Base-by-base conservation (phyloP, 225 moss, liverwort and hornwort species). In the Bryum argenteum region DNA sequence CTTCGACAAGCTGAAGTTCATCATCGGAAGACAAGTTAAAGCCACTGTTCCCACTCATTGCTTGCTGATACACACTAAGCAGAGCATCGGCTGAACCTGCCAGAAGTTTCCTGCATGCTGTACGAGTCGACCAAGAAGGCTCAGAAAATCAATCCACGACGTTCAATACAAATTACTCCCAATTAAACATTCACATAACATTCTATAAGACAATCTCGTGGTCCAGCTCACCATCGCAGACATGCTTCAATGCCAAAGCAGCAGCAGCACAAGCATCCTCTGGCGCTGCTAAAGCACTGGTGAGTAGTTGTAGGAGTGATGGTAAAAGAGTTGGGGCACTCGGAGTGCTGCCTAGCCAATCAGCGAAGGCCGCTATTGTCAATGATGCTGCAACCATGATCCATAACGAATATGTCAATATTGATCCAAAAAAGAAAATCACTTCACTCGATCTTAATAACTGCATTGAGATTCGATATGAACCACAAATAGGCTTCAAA, bases 1-100 rank as follows among this genome's bases (percentile, higher is more conserved):
- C 97, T 83, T 98, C 97, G 44, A 98, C 89, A 71, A 98, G 87
- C 81, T 94, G 94, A 77, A 98, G 91, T 74, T 94, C 97, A 90
- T 98, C 97, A 8, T 98, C 92, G 64, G 92, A 78, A 33, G 89
- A 82, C 71, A 98, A 87, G 40, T 85, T 84, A 69, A 78, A 94
- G 63, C 82, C 86, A 60, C 89, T 87, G 54, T 78, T 81, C 45
- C 90, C 88, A 85, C 84, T 85, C 78, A 94, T 87, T 39, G 88
- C 94, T 80, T 82, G 94, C 73, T 84, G 89, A 71, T 98, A 94
- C 63, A 98, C 77, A 75, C 66, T 87, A 22, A 94, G 82, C 71
- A 98, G 84, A 61, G 88, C 89, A 68, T 92, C 90, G 54, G 91
- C 78, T 40, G 94, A 94, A 55, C 82, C 80, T 76, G 88, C 90